Conservation (phyloP, 1,284 basidiomycete species). For the Rhodofomes roseus region DNA sequence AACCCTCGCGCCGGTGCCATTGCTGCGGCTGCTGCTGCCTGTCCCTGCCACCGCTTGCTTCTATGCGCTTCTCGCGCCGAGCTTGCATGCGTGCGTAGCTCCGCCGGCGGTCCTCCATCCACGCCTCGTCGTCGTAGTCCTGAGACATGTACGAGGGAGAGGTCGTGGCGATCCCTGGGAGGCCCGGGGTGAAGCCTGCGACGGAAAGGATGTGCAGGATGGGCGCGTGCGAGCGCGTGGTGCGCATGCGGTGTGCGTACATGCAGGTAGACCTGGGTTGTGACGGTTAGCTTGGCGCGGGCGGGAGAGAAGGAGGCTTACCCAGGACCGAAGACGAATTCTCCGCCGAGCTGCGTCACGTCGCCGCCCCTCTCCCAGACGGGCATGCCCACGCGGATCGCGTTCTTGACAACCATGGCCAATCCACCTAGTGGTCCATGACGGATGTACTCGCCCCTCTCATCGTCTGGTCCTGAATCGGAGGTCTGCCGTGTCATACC, state of each 20-base stretch:
- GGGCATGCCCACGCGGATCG: conserved; percentile 68
- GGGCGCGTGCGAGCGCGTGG: conserved; percentile 64
- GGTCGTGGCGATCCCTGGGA: conserved; percentile 8
- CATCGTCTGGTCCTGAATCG: conserved; percentile 42
- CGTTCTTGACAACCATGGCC: conserved; percentile 65
- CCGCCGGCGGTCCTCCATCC: conserved; percentile 23
- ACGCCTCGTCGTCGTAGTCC: conserved; percentile 25
- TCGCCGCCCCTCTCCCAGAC: conserved; percentile 80
- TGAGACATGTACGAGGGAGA: conserved; percentile 5
- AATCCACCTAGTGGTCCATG: conserved; percentile 64
- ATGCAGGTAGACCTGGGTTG: conserved; percentile 50
- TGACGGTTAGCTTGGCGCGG: conserved; percentile 12
- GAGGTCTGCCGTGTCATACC: conserved; percentile 66
- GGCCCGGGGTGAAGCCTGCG: conserved; percentile 40
- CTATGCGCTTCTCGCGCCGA: conserved; percentile 21
- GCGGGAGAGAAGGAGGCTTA: conserved; percentile 28
- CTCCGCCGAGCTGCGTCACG: conserved; percentile 77
- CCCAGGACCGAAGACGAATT: conserved; percentile 84
- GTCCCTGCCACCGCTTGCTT: background rate
- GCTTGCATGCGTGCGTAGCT: conserved; percentile 23
- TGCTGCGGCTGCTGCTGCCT: background rate
- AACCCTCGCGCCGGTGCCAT: conserved; percentile 6
- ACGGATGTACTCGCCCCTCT: conserved; percentile 59
- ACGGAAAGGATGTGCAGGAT: conserved; percentile 62
- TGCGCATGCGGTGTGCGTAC: conserved; percentile 74